phyloP scores from a whole-genome alignment of 352 stramenopile genomes.

The Pythium periplocum region DNA sequence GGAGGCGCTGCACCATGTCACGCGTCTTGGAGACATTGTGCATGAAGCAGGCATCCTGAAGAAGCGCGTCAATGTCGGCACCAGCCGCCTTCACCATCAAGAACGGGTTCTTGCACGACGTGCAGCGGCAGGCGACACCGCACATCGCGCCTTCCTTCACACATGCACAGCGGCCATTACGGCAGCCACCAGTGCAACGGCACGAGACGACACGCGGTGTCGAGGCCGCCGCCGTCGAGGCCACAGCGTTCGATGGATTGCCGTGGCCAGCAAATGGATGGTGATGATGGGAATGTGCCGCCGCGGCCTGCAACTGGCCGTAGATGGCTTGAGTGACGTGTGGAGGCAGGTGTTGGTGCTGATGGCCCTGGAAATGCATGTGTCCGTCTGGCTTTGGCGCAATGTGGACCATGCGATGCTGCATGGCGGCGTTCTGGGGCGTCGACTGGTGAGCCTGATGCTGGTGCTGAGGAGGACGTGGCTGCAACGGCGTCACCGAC shows the following conservation, averaged over 20 bases:
- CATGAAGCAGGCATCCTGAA: constrained; percentile 82
- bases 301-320: constrained; percentile 1
- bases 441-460: constrained; percentile 15
- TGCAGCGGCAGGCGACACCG: constrained; percentile 66
- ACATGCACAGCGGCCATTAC: constrained; percentile 76
- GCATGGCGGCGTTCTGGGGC: constrained; percentile 5
- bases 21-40: constrained; percentile 84
- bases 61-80: constrained; percentile 66
- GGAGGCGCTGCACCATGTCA: constrained; percentile 73
- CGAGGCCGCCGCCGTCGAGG: constrained; percentile 7
- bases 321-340: constrained; percentile 2
- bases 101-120: constrained; percentile 85
- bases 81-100: constrained; percentile 74
- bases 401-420: constrained; percentile 65
- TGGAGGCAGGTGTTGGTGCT: constrained; percentile 2
- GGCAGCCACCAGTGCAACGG: constrained; percentile 72
- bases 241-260: neutral
- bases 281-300: no score
- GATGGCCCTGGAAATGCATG: constrained; percentile 8
- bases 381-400: constrained; percentile 55
- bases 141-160: constrained; percentile 83
- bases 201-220: constrained; percentile 60
- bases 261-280: no score
- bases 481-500: constrained; percentile 9
- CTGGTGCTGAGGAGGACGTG: neutral